Conservation (phyloP, 176 grass and related monocot genomes). For the Zea luxurians region DNA sequence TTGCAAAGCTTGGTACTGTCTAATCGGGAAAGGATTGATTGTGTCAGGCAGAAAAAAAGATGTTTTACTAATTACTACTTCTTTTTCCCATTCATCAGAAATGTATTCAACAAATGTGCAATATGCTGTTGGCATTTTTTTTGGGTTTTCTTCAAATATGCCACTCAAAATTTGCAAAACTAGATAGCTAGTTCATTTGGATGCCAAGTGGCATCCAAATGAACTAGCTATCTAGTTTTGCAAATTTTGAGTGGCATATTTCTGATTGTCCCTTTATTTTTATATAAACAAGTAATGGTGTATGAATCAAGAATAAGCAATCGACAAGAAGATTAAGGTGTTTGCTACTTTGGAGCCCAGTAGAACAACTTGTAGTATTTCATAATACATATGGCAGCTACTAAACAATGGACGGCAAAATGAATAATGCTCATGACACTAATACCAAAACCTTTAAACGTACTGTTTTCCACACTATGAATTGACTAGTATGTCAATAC, state of each 20-base stretch:
- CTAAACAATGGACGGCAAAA: background rate
- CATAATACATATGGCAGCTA: background rate
- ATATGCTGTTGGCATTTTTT: constrained; percentile 5
- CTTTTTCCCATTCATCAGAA: background rate
- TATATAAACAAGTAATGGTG: background rate
- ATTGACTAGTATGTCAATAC: background rate
- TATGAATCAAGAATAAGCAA: constrained; percentile 9
- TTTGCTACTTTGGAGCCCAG: background rate
- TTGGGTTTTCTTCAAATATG: too few species aligned
- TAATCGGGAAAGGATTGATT: background rate
- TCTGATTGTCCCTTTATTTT: too few species aligned
- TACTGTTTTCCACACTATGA: background rate
- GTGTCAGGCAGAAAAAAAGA: background rate
- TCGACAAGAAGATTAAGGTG: background rate
- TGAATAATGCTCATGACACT: background rate
- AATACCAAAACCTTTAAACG: background rate
- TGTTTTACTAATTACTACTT: too few species aligned
- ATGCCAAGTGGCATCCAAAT: too few species aligned
- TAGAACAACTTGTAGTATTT: background rate
- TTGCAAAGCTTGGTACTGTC: background rate
- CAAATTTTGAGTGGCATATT: too few species aligned
- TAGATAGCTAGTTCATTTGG: too few species aligned
- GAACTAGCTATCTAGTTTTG: too few species aligned
- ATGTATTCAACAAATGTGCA: background rate
- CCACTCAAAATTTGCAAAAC: too few species aligned